Percentiles rank a stretch among this genome's conserved stretches.
Evolutionary conservation across 2,329 filamentous ascomycete genomes (phyloP).

Genomic region (Capronia coronata): DNA sequence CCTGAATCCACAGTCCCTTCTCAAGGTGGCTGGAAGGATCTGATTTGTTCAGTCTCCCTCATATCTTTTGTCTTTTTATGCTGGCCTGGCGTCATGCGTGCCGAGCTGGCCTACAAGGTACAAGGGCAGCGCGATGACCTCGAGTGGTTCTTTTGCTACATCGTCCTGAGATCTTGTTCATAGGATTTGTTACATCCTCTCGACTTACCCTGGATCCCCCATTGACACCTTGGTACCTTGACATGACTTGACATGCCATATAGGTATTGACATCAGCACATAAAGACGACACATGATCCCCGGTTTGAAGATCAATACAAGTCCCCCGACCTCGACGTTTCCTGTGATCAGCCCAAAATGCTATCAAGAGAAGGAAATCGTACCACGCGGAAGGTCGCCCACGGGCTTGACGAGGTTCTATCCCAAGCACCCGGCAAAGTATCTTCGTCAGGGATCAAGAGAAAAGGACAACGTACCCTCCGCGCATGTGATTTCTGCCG

Average conservation of each 20-base stretch:
- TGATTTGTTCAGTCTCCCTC: background rate
- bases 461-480: background rate
- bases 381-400: background rate
- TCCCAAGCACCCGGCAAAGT: background rate
- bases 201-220: no score
- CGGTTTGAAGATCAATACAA: no score
- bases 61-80: no score
- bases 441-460: background rate
- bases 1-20: no score
- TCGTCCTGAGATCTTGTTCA: no score
- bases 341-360: background rate
- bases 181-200: no score
- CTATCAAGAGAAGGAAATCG: background rate
- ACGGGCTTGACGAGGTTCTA: background rate
- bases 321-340: no score
- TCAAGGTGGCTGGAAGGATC: background rate
- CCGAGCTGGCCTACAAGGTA: background rate
- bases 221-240: no score
- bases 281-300: no score
- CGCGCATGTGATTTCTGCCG: constrained; percentile 2
- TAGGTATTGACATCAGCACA: no score
- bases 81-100: background rate
- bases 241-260: no score
- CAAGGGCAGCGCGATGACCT: background rate
- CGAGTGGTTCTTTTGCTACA: no score